These are phyloP conservation scores for Cordia subcordata DNA, from an alignment of 257 asterid species.

Conservation along the genomic window DNA sequence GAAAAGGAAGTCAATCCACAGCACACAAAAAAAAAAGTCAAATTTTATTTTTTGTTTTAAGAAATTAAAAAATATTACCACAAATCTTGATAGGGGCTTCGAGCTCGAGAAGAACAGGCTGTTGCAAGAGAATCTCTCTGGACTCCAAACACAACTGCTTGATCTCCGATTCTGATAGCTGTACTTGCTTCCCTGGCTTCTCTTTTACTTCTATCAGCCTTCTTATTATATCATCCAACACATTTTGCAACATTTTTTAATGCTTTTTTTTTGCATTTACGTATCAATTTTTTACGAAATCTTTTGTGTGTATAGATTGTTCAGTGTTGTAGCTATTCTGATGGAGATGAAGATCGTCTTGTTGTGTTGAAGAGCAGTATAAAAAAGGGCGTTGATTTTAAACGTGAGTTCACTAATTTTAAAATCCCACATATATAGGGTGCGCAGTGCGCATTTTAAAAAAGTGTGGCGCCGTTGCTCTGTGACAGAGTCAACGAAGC, in stretches of 20 bases:
- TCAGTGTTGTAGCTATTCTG: no score
- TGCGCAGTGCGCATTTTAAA: no score
- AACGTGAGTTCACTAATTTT: no score
- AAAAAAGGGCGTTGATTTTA: no score
- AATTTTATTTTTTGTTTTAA: neutral
- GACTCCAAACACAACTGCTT: conserved; percentile 24
- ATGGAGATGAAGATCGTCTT: no score
- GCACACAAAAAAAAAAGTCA: no score
- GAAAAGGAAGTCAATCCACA: neutral
- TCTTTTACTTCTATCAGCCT: conserved; percentile 31
- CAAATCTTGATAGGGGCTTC: conserved; percentile 46
- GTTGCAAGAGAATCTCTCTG: conserved; percentile 28
- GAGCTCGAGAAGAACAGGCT: conserved; percentile 41
- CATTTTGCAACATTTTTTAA: conserved; percentile 18
- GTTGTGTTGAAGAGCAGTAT: no score
- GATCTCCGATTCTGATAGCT: conserved; percentile 32
- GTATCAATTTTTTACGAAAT: no score
- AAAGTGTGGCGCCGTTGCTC: no score
- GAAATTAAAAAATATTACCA: conserved; percentile 17
- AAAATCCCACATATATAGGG: no score
- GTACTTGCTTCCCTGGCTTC: conserved; percentile 34
- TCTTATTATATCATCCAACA: conserved; percentile 34
- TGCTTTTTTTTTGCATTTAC: neutral
- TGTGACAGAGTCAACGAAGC: no score
- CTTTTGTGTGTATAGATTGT: no score